These are phyloP conservation scores for Cnidoscolus chayamansa DNA, from an alignment of 441 rosid genomes.

Conservation along the genomic window DNA sequence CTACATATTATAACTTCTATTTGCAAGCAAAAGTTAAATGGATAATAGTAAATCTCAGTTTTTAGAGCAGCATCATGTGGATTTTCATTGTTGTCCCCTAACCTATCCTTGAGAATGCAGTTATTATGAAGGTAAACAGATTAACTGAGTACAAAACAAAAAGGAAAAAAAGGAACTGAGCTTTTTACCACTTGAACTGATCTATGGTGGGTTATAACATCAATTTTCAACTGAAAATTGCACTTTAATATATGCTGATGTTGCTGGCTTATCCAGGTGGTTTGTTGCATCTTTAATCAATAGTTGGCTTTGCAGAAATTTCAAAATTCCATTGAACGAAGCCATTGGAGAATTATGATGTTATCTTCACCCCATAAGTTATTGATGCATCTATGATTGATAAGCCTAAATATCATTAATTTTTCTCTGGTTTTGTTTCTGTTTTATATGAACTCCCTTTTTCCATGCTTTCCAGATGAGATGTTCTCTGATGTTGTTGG, in stretches of 20 bases:
- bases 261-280: neutral
- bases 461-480: conserved; percentile 38
- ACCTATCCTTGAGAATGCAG: neutral
- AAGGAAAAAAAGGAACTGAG: neutral
- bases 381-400: neutral
- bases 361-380: neutral
- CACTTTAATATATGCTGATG: neutral
- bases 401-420: neutral
- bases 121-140: neutral
- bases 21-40: too few species aligned
- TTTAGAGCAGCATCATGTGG: too few species aligned
- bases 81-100: too few species aligned
- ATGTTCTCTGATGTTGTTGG: conserved; percentile 56
- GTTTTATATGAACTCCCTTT: conserved; percentile 10
- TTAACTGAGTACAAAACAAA: neutral
- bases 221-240: neutral
- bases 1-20: neutral
- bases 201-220: neutral
- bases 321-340: neutral
- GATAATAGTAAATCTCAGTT: too few species aligned
- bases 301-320: neutral
- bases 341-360: neutral
- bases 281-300: neutral
- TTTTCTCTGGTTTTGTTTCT: neutral
- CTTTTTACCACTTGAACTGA: neutral